Conservation (phyloP, 78 protist genomes). For the Dictyostelium intermedium region DNA sequence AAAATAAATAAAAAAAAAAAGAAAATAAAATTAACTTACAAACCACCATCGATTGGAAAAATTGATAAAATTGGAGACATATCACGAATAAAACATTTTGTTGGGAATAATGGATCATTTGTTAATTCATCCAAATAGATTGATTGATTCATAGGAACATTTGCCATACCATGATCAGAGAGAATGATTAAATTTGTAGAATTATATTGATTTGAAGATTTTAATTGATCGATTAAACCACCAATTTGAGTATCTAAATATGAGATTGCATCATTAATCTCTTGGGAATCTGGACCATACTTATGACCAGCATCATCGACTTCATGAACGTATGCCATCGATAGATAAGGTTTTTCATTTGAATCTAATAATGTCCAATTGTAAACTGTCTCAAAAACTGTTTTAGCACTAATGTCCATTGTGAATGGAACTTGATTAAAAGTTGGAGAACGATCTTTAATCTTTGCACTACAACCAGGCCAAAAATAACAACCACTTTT, state of each 20-base stretch:
- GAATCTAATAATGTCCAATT: not conserved
- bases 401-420: not conserved
- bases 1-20: not conserved
- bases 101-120: not conserved
- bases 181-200: slow-evolving; percentile 27
- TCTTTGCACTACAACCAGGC: slow-evolving; percentile 18
- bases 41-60: not conserved
- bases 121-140: not conserved
- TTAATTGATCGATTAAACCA: not conserved
- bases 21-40: not conserved
- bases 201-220: not conserved
- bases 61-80: not conserved
- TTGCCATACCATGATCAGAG: slow-evolving; percentile 64
- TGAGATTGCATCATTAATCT: not conserved
- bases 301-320: slow-evolving; percentile 28
- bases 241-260: slow-evolving; percentile 12
- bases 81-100: not conserved
- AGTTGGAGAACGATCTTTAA: not conserved
- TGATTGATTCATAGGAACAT: not conserved
- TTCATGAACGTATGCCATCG: slow-evolving; percentile 46
- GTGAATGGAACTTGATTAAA: not conserved
- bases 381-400: not conserved
- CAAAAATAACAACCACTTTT: slow-evolving; percentile 36
- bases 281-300: not conserved
- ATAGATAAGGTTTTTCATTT: not conserved